Percentiles rank a stretch among this genome's conserved stretches.
Conservation (phyloP, 345 rosid species). For the Barbarea vulgaris region DNA sequence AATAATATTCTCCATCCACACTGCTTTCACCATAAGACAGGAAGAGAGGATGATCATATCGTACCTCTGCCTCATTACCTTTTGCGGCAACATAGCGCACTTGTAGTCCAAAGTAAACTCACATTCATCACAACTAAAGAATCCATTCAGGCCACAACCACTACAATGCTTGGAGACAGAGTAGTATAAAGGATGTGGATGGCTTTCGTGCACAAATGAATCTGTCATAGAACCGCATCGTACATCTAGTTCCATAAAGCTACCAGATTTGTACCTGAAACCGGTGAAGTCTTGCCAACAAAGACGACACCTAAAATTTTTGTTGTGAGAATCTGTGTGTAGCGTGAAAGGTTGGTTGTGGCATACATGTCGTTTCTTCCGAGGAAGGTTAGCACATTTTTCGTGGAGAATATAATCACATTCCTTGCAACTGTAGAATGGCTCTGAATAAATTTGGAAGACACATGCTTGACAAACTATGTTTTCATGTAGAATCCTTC, state of each 20-base stretch:
- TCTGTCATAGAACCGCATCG: constrained; percentile 12
- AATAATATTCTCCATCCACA: not conserved
- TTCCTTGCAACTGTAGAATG: not conserved
- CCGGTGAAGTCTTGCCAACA: not conserved
- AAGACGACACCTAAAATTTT: fast-evolving
- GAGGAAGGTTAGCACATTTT: constrained; percentile 16
- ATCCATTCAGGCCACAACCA: no score
- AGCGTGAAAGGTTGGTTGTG: not conserved
- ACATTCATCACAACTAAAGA: constrained; percentile 1
- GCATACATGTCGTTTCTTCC: constrained; percentile 2
- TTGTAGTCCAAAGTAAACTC: not conserved
- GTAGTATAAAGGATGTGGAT: constrained; percentile 22
- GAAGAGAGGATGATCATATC: constrained; percentile 16
- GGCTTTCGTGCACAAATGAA: not conserved
- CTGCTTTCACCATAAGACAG: not conserved
- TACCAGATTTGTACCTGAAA: not conserved
- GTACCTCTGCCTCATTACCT: not conserved
- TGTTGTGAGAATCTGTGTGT: not conserved
- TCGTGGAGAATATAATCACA: constrained; percentile 14
- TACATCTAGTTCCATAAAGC: not conserved
- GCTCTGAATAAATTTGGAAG: not conserved
- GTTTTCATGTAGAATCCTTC: not conserved
- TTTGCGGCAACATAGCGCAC: not conserved
- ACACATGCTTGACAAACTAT: not conserved
- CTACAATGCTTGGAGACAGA: not conserved